Base-by-base conservation (phyloP, 2,329 filamentous ascomycete species). In the Coleophoma crateriformis region DNA sequence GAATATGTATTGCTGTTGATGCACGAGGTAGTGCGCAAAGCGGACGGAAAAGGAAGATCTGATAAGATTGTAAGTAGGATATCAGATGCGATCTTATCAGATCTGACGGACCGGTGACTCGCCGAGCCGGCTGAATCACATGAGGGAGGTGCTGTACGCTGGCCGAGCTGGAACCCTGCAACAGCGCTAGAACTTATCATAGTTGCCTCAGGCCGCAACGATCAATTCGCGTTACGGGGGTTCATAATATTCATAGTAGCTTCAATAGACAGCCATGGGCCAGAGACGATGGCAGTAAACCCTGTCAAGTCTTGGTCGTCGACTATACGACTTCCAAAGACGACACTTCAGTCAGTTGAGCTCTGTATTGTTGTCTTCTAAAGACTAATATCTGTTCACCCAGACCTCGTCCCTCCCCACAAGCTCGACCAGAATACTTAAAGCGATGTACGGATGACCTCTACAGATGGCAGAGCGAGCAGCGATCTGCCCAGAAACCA, bases 371-470 rank as follows among this genome's bases (percentile, higher is more conserved):
- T 38, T 38, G 14, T 17, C 13, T 38, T 38, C 13, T 38, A 38
- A 38, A 14, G 13, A 17, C 35, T 38, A 38, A 27, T 27, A 38
- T 17, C 15, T 38, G 15, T 38, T 53, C 17, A 49, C 12, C 34
- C 35, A 66, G 64, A 45, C 60, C 61, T 45, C 64, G 64, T 45
- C 70, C 73, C 35, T 62, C 68, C 27, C 64, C 66, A 19, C 63
- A 67, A 53, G 73, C 78, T 55, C 72, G 72, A 55, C 61, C 68
- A 15, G 72, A 72, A 66, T 77, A 94, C 69, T 78, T 95, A 43
- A 77, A 81, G 63, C 77, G 81, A 79, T 94, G 87, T 69, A 85
- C 90, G 68, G 88, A 96, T 71, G 85, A 91, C 47, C 78, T 96
- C 13, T 99, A 97, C 72, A 73, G 80, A 62, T 96, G 91, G 91